Base-by-base conservation (phyloP, 768 basidiomycete species). In the Panaeolus cyanescens region DNA sequence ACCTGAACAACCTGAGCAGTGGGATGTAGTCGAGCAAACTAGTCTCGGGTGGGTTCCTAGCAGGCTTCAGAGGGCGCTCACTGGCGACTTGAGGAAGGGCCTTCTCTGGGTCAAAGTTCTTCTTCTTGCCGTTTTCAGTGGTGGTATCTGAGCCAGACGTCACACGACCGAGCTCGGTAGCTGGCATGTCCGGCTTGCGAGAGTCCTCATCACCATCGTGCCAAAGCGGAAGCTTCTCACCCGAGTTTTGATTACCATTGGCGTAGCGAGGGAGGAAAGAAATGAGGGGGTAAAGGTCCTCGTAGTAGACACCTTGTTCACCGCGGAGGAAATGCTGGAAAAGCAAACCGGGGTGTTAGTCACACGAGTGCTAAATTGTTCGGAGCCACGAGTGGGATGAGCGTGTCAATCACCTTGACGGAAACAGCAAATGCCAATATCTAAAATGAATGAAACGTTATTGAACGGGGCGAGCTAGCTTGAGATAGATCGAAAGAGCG, bases 211-310 rank as follows among this genome's bases (percentile, higher is more conserved):
- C 75, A 2, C 77, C 81, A 3, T 80, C 77, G 32, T 80, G 77
- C 87, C 87, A 88, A 32, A 88, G 76, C 6, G 87, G 87, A 25
- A 89, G 83, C 69, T 82, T 80, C 62, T 86, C 83, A 8, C 69
- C 66, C n/a, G 61, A 55, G 5, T 66, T 67, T 1, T 71, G 55
- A 37, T 63, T 61, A 31, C 42, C 65, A 63, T 76, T 77, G 6
- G 83, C 80, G 65, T 85, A 86, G 25, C 85, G 83, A 17, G 89
- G 90, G 1, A 91, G 80, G 75, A 86, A 86, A 66, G 81, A 84
- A 58, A 92, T 80, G 56, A 91, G 78, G 9, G 86, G 85, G 68
- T 89, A 93, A n/a, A 92, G 78, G 67, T 92, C 90, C 56, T 88
- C 80, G 67, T 90, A 92, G 75, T 87, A 93, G 12, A 87, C 81